A percentile compares a stretch with the other conserved stretches of the same genome.
phyloP scores from a whole-genome alignment of 1,139 yeast genomes.

The Meyerozyma carpophila region DNA sequence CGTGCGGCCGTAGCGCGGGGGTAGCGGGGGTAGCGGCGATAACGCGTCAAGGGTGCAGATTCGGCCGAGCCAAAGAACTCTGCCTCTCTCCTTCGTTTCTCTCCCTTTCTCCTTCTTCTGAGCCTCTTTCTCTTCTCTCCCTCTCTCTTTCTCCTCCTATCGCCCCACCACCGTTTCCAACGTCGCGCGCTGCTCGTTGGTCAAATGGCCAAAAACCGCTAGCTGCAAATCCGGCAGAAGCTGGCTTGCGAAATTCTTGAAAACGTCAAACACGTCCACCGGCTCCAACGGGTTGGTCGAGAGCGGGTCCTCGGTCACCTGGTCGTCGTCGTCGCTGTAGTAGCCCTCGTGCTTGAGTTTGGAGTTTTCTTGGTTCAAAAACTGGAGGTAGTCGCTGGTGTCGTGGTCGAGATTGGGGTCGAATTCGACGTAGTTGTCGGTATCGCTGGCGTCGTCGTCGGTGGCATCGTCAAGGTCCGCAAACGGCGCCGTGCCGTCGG shows the following conservation, averaged over 20 bases:
- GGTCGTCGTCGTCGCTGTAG: constrained; percentile 47
- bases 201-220: not conserved
- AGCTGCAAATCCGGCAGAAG: constrained; percentile 5
- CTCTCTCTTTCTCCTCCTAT: not conserved
- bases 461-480: constrained; percentile 20
- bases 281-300: constrained; percentile 73
- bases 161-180: not conserved
- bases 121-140: too few relatives aligned
- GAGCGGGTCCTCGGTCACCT: constrained; percentile 73
- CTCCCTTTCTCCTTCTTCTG: too few relatives aligned
- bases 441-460: constrained; percentile 20
- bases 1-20: too few relatives aligned
- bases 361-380: constrained; percentile 38
- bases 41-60: too few relatives aligned
- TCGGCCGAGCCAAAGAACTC: too few relatives aligned
- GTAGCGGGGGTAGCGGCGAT: too few relatives aligned
- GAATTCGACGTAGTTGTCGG: constrained; percentile 16
- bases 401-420: constrained; percentile 6
- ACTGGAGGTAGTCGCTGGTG: constrained; percentile 38
- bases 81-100: too few relatives aligned
- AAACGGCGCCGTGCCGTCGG: constrained; percentile 8
- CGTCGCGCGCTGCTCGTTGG: not conserved
- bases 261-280: constrained; percentile 51
- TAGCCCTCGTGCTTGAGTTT: constrained; percentile 33
- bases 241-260: constrained; percentile 14